Percentiles rank a stretch among this genome's conserved stretches.
Conservation (phyloP, 129 eudicot genomes). For the Erigeron canadensis region DNA sequence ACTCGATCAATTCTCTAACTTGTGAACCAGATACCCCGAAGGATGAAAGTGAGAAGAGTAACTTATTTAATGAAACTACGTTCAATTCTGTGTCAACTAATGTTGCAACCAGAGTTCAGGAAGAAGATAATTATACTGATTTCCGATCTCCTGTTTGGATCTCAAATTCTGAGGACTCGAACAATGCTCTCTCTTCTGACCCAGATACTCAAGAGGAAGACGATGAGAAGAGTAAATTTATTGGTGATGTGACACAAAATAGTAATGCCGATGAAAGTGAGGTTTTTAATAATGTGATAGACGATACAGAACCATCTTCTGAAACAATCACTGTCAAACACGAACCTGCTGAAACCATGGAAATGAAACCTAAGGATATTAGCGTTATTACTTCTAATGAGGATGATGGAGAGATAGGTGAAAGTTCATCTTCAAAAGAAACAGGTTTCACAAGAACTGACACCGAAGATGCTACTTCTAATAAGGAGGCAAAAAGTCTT, state of each 20-base stretch:
- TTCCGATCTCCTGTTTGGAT: constrained; percentile 18
- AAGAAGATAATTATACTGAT: constrained; percentile 16
- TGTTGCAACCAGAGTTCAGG: constrained; percentile 18
- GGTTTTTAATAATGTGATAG: constrained; percentile 9
- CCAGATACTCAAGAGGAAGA: constrained; percentile 20
- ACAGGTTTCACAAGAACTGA: constrained; percentile 15
- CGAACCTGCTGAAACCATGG: constrained; percentile 26
- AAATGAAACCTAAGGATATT: constrained; percentile 31
- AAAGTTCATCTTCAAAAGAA: constrained; percentile 16
- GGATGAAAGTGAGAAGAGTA: constrained; percentile 28
- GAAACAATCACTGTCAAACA: constrained; percentile 15
- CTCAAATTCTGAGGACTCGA: constrained; percentile 13
- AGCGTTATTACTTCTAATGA: constrained; percentile 3
- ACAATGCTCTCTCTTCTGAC: constrained; percentile 1
- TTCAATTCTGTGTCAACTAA: neutral
- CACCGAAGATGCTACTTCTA: constrained; percentile 21
- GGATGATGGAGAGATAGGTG: constrained; percentile 21
- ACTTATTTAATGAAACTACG: neutral
- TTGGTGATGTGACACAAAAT: neutral
- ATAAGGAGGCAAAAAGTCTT: constrained; percentile 41
- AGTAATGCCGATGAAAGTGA: constrained; percentile 25
- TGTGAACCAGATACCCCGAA: constrained; percentile 27
- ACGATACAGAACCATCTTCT: constrained; percentile 34
- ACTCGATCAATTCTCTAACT: constrained; percentile 6
- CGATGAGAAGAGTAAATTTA: neutral